These are phyloP conservation scores for Sambucus nigra DNA, from an alignment of 129 eudicot genomes.

Conservation along the genomic window DNA sequence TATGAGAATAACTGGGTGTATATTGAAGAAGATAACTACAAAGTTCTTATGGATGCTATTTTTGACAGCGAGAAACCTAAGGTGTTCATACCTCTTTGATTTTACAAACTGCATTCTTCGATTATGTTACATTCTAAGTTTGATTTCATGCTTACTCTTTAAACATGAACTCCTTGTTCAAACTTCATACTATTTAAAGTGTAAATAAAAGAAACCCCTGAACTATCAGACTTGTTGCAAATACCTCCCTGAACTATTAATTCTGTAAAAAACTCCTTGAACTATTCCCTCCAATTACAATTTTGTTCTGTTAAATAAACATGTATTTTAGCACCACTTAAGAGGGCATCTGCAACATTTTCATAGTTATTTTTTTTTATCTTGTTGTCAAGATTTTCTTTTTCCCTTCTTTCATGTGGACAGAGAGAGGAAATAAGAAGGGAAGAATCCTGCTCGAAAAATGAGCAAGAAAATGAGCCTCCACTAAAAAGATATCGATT, in stretches of 20 bases:
- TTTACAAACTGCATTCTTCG: not conserved
- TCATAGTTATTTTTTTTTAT: no score
- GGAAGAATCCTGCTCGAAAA: slow-evolving; percentile 6
- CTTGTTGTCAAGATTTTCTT: not conserved
- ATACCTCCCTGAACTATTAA: no score
- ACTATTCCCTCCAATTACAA: no score
- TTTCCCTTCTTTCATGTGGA: not conserved
- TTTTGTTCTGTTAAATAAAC: no score
- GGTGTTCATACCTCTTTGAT: slow-evolving; percentile 17
- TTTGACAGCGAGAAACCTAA: slow-evolving; percentile 23
- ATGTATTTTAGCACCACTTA: no score
- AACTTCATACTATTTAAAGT: no score
- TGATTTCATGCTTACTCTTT: not conserved
- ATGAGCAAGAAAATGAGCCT: slow-evolving; percentile 25
- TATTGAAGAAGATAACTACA: slow-evolving; percentile 45
- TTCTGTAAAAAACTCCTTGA: no score
- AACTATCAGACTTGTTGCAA: no score
- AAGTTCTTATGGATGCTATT: slow-evolving; percentile 43
- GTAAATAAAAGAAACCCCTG: no score
- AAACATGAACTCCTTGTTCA: not conserved
- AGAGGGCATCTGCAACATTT: no score
- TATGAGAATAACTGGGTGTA: slow-evolving; percentile 40
- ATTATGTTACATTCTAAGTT: not conserved
- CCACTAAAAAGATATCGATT: slow-evolving; percentile 20
- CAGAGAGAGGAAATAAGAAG: slow-evolving; percentile 8